phyloP scores from a whole-genome alignment of 129 eudicot genomes.

The Chrysanthemum makinoi region DNA sequence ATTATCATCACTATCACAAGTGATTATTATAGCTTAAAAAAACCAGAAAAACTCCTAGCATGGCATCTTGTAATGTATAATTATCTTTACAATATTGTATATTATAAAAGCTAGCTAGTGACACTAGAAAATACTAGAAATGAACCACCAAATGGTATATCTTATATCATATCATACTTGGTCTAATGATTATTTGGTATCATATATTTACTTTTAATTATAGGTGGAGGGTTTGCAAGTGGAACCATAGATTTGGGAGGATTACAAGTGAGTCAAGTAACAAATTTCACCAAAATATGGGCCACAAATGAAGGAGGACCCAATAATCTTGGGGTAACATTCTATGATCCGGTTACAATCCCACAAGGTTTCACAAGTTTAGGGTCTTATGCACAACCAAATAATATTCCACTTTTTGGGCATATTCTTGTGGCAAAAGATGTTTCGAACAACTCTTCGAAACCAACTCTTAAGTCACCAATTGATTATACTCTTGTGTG shows the following conservation, averaged over 20 bases:
- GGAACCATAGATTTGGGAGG: constrained; percentile 50
- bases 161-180: neutral
- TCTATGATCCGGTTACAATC: constrained; percentile 36
- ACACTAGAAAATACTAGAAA: too few relatives aligned
- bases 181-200: neutral
- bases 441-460: constrained; percentile 20
- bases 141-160: too few relatives aligned
- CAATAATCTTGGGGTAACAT: constrained; percentile 38
- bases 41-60: neutral
- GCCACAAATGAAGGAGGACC: constrained; percentile 48
- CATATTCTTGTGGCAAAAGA: constrained; percentile 41
- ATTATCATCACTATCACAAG: neutral
- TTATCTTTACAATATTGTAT: too few relatives aligned
- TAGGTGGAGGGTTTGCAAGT: constrained; percentile 43
- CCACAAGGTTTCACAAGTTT: constrained; percentile 36
- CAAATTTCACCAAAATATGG: constrained; percentile 40
- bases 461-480: constrained; percentile 28
- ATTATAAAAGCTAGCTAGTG: too few relatives aligned
- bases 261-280: constrained; percentile 33
- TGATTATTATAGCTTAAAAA: neutral
- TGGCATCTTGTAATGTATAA: neutral
- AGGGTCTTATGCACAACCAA: constrained; percentile 46
- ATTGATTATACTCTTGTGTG: constrained; percentile 48
- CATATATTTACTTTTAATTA: neutral
- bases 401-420: constrained; percentile 37